A percentile compares a stretch with the other conserved stretches of the same genome.
Conservation (phyloP, 257 asterid species). For the Avicennia marina region DNA sequence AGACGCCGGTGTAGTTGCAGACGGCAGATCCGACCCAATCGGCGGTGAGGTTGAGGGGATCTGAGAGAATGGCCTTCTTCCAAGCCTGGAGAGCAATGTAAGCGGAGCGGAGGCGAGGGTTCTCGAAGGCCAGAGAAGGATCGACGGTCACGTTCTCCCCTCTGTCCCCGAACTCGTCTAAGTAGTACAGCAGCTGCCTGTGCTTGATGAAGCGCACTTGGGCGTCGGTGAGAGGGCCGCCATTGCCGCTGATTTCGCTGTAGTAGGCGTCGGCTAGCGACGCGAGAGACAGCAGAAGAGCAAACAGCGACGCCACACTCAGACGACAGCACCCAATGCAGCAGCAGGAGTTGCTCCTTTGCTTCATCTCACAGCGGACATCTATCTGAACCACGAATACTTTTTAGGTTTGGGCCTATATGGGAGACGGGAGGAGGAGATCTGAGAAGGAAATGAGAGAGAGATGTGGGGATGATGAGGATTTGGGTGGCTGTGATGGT, state of each 20-base stretch:
- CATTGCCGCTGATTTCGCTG: conserved; percentile 29
- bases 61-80: conserved; percentile 83
- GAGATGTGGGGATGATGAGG: neutral
- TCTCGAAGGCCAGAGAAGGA: conserved; percentile 61
- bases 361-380: conserved; percentile 85
- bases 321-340: conserved; percentile 24
- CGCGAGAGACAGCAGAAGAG: conserved; percentile 7
- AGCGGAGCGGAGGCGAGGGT: conserved; percentile 55
- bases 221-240: conserved; percentile 54
- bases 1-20: conserved; percentile 64
- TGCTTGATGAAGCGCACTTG: conserved; percentile 50
- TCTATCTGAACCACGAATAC: conserved; percentile 41
- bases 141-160: conserved; percentile 70
- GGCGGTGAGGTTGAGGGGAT: conserved; percentile 55
- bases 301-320: conserved; percentile 18
- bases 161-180: conserved; percentile 72
- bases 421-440: conserved; percentile 24
- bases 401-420: neutral
- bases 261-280: conserved; percentile 18
- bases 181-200: conserved; percentile 69
- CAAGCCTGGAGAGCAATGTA: conserved; percentile 89
- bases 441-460: conserved; percentile 13
- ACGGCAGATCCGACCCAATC: conserved; percentile 80
- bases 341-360: conserved; percentile 20
- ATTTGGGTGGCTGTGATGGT: too few species aligned